phyloP scores from a whole-genome alignment of 805 yeast genomes.

The Ogataea minuta region DNA sequence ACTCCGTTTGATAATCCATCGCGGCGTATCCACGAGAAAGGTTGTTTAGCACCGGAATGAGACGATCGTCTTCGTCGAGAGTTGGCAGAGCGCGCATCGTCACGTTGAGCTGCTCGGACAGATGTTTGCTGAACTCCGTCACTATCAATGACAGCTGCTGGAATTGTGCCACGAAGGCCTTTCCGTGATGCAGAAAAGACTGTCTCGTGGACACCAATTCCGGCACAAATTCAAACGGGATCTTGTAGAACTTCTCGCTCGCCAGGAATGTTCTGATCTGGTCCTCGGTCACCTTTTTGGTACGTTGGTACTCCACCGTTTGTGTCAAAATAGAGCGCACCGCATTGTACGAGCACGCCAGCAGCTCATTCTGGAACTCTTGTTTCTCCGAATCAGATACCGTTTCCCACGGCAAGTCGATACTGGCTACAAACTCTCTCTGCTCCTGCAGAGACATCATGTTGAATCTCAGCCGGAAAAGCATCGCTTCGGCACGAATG shows the following conservation, averaged over 20 bases:
- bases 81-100: constrained; percentile 81
- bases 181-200: constrained; percentile 65
- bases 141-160: constrained; percentile 71
- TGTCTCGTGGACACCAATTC: constrained; percentile 73
- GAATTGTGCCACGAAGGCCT: constrained; percentile 80
- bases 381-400: constrained; percentile 62
- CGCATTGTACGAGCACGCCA: constrained; percentile 50
- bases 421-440: constrained; percentile 59
- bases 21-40: constrained; percentile 70
- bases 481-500: constrained; percentile 66
- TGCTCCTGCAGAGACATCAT: constrained; percentile 65
- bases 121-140: constrained; percentile 58
- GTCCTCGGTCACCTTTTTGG: constrained; percentile 46
- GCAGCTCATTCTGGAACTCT: constrained; percentile 46
- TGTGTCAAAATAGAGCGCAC: constrained; percentile 38
- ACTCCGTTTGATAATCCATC: constrained; percentile 38
- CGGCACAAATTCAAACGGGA: constrained; percentile 84
- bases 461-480: constrained; percentile 73
- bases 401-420: constrained; percentile 70
- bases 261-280: constrained; percentile 50
- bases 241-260: constrained; percentile 70
- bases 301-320: constrained; percentile 29
- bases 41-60: constrained; percentile 80
- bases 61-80: constrained; percentile 86
- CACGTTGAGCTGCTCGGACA: constrained; percentile 51